phyloP scores from a whole-genome alignment of 2,329 filamentous ascomycete genomes.

The Fusarium dlaminii region DNA sequence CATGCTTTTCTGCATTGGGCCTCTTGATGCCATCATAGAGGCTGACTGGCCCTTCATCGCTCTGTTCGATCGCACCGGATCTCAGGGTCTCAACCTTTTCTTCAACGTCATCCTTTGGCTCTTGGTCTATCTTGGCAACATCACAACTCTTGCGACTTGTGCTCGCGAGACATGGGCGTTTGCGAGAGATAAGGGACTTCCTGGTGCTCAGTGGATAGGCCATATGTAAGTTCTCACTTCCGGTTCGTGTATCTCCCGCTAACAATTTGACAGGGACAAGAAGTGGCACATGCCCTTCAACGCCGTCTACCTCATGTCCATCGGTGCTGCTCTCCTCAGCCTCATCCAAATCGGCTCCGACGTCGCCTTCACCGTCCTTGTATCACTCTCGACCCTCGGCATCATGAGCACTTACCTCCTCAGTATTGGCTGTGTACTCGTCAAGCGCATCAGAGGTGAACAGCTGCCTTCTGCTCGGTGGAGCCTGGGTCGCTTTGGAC shows the following conservation, averaged over 20 bases:
- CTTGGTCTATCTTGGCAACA: slow-evolving; percentile 19
- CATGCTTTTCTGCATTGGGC: slow-evolving; percentile 28
- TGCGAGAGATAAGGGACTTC: slow-evolving; percentile 10
- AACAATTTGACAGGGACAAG: neutral
- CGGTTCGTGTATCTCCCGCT: rapidly evolving
- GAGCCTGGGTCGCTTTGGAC: slow-evolving; percentile 8
- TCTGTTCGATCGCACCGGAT: slow-evolving; percentile 10
- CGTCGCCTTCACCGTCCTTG: slow-evolving; percentile 13
- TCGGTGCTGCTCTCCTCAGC: slow-evolving; percentile 13
- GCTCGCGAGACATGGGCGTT: slow-evolving; percentile 28
- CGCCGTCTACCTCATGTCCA: slow-evolving; percentile 24
- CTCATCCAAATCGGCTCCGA: slow-evolving; percentile 23
- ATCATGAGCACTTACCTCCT: slow-evolving; percentile 26
- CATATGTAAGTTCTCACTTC: neutral
- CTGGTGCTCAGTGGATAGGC: slow-evolving; percentile 14
- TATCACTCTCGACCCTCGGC: slow-evolving; percentile 16
- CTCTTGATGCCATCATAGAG: neutral
- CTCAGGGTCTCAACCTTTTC: slow-evolving; percentile 9
- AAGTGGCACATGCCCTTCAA: slow-evolving; percentile 29
- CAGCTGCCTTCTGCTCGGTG: slow-evolving; percentile 12
- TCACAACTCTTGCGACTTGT: slow-evolving; percentile 22
- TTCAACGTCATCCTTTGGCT: slow-evolving; percentile 23
- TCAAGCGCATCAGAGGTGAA: slow-evolving; percentile 22
- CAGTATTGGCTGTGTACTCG: slow-evolving; percentile 22
- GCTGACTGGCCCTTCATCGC: slow-evolving; percentile 23